Conservation (phyloP, 1,139 yeast species). For the Pichia sp. region DNA sequence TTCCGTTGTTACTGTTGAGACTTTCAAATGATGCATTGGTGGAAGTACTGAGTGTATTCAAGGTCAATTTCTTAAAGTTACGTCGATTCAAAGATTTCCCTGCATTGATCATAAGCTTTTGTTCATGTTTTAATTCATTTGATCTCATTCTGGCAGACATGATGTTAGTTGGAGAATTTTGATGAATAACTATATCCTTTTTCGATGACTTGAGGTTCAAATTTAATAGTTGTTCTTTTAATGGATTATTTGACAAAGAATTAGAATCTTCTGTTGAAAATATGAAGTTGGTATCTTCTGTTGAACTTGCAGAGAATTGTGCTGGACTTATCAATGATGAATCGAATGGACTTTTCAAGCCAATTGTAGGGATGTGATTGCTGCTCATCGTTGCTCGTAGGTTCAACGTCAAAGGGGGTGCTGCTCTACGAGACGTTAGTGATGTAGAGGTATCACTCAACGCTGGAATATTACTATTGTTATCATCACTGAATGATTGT, state of each 20-base stretch:
- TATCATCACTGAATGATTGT: background rate
- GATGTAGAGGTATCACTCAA: background rate
- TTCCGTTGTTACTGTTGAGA: background rate
- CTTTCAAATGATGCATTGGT: background rate
- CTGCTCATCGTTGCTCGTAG: background rate
- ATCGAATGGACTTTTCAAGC: background rate
- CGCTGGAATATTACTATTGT: background rate
- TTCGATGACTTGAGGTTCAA: background rate
- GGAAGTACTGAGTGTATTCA: slow-evolving; percentile 28
- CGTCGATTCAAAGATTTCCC: slow-evolving; percentile 58
- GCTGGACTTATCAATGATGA: slow-evolving; percentile 9
- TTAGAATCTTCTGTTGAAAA: slow-evolving; percentile 3
- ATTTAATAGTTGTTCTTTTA: background rate
- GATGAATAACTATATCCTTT: slow-evolving; percentile 12
- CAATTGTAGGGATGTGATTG: background rate
- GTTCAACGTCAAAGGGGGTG: slow-evolving; percentile 8
- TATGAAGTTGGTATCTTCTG: slow-evolving; percentile 10
- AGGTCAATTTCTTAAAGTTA: slow-evolving; percentile 64
- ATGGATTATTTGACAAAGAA: background rate
- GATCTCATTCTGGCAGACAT: slow-evolving; percentile 11
- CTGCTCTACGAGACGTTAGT: slow-evolving; percentile 2
- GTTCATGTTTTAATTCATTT: slow-evolving; percentile 29
- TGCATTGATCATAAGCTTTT: slow-evolving; percentile 4
- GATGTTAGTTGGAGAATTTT: slow-evolving; percentile 12
- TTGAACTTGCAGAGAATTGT: slow-evolving; percentile 12